Conservation (phyloP, 2,329 filamentous ascomycete genomes). For the Xylariaceae sp. region DNA sequence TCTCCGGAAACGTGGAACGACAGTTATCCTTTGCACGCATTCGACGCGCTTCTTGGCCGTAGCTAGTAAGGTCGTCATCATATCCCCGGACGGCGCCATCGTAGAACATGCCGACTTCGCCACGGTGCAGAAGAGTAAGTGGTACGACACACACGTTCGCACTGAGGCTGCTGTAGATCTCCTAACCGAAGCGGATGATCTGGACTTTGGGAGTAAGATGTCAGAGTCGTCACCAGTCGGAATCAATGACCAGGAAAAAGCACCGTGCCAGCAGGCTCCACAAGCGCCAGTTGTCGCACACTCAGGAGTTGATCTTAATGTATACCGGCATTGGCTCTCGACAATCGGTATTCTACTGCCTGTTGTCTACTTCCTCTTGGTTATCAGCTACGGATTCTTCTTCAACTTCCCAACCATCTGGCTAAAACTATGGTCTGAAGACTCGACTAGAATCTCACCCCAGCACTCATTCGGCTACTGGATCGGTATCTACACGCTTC, state of each 20-base stretch:
- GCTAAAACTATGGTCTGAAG: conserved; percentile 36
- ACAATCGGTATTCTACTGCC: background rate
- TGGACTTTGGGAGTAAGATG: background rate
- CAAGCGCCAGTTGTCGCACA: background rate
- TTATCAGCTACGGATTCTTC: conserved; percentile 29
- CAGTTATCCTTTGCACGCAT: conserved; percentile 49
- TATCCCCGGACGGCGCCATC: conserved; percentile 1
- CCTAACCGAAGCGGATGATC: conserved; percentile 2
- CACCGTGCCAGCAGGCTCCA: background rate
- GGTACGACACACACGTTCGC: background rate
- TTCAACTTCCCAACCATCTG: conserved; percentile 36
- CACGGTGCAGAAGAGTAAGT: background rate
- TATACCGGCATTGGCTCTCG: conserved; percentile 8
- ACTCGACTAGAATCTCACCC: conserved; percentile 13
- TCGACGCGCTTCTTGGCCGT: conserved; percentile 1
- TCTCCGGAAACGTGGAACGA: conserved; percentile 33
- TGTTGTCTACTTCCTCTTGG: conserved; percentile 16
- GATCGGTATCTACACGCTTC: conserved; percentile 33
- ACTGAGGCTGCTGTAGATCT: background rate
- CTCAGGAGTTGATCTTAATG: background rate
- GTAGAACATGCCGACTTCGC: conserved; percentile 1
- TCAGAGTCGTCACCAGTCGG: background rate
- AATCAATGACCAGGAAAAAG: background rate
- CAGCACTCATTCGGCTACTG: conserved; percentile 34
- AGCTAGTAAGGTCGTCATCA: background rate